These are phyloP conservation scores for Diaporthe longicolla DNA, from an alignment of 2,329 filamentous ascomycete species.

Conservation along the genomic window DNA sequence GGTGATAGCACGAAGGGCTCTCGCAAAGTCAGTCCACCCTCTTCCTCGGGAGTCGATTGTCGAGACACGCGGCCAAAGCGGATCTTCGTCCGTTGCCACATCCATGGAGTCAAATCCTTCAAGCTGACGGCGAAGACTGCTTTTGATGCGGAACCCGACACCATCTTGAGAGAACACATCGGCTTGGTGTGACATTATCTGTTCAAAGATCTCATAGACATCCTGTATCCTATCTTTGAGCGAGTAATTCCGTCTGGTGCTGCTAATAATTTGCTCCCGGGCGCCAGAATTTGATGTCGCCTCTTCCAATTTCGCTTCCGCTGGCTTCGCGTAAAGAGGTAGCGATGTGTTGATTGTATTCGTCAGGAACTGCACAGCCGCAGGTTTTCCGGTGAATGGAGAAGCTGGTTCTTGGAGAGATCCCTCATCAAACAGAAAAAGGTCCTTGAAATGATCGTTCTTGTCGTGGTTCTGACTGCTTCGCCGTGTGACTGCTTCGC, in stretches of 20 bases:
- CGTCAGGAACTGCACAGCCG: constrained; percentile 12
- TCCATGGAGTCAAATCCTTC: constrained; percentile 52
- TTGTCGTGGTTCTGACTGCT: too few species aligned
- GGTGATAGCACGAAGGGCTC: constrained; percentile 46
- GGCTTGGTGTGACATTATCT: constrained; percentile 48
- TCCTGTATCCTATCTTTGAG: constrained; percentile 48
- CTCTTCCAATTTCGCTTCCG: neutral
- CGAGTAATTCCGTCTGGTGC: constrained; percentile 38
- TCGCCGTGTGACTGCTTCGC: too few species aligned
- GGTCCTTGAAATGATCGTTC: constrained; percentile 42
- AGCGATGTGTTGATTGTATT: neutral
- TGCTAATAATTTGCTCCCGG: neutral
- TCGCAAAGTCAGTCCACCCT: constrained; percentile 51
- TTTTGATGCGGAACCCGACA: constrained; percentile 37
- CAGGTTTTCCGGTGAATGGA: neutral
- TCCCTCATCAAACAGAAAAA: constrained; percentile 43
- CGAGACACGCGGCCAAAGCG: constrained; percentile 45
- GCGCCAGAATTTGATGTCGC: neutral
- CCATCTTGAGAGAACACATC: constrained; percentile 39
- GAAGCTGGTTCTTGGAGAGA: neutral
- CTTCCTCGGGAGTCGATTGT: constrained; percentile 43
- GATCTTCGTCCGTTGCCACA: constrained; percentile 44
- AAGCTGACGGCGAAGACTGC: constrained; percentile 44
- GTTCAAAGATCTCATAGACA: constrained; percentile 48
- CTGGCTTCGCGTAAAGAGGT: constrained; percentile 13